Base-by-base conservation (phyloP, 257 asterid genomes). In the Mentha longifolia region DNA sequence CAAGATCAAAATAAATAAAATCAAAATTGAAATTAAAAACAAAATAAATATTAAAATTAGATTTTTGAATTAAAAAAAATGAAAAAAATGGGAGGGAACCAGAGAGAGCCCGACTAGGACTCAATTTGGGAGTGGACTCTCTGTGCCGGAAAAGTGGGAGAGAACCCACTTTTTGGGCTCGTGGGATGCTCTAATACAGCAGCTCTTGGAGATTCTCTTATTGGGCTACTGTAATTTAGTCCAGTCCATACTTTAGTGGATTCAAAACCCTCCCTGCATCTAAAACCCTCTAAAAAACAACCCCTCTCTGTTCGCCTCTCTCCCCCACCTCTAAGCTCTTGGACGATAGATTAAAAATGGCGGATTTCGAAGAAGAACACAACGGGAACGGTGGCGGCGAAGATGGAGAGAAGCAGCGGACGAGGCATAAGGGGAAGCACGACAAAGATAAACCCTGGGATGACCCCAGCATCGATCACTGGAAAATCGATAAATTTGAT, bases 401-500 rank as follows among this genome's bases (percentile, higher is more conserved):
- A 39, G 65, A 33, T 15, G 71, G 19, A 31, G 73, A 72, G 67
- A 55, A 71, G 46, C 77, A 47, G 65, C 70, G 66, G 28, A 59
- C 37, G 60, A 71, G 77, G 71, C 70, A 77, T 33, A 77, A 77
- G 74, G 77, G 77, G 55, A 72, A 77, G 71, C 77, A 77, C 74
- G 81, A 77, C 55, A 77, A 77, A 66, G 81, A 77, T 9, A 77
- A 77, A 63, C 81, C 81, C 16, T 77, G 81, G 81, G 81, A 77
- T 66, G 81, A 71, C 54, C 81, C 81, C 31, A 77, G 81, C 66
- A 77, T 77, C 68, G 81, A 77, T 39, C 81, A 77, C 50, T 77
- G 96, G 96, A 86, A 83, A 83, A 57, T 86, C 71, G 96, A 89
- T 17, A 89, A 83, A 75, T 89, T 89, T 61, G 96, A 89, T 33